These are phyloP conservation scores for Conidiobolus incongruus DNA, from an alignment of 371 early-diverging fungal genomes.

Conservation along the genomic window DNA sequence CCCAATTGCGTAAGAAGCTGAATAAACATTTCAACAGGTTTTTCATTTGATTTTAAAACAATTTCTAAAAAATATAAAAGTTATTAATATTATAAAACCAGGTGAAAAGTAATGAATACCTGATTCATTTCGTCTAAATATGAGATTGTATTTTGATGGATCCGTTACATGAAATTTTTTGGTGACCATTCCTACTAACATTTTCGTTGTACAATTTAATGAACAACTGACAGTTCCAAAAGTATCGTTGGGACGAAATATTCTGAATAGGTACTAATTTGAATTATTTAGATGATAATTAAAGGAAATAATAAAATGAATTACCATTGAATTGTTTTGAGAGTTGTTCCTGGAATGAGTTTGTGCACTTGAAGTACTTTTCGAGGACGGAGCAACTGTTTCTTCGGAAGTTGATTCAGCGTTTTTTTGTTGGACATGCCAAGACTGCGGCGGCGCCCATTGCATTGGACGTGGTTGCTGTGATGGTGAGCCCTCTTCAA, in stretches of 20 bases:
- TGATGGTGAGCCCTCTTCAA: not conserved
- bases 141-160: conserved; percentile 40
- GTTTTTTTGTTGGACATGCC: not conserved
- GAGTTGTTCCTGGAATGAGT: not conserved
- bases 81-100: not conserved
- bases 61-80: conserved; percentile 23
- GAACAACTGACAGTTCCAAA: conserved; percentile 1
- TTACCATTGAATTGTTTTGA: not conserved
- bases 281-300: not conserved
- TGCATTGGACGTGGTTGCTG: not conserved
- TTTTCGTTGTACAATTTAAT: not conserved
- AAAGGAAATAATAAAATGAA: not conserved
- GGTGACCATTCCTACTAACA: conserved; percentile 34
- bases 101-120: conserved; percentile 16
- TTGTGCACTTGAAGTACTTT: no score
- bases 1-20: conserved; percentile 47
- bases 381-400: no score
- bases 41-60: conserved; percentile 31
- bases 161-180: conserved; percentile 58
- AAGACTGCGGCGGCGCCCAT: conserved; percentile 2
- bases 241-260: conserved; percentile 1
- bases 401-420: not conserved
- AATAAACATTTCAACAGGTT: conserved; percentile 44
- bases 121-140: conserved; percentile 25
- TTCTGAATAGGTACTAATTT: not conserved